Conservation (phyloP, 345 rosid genomes). For the Brassica nigra region DNA sequence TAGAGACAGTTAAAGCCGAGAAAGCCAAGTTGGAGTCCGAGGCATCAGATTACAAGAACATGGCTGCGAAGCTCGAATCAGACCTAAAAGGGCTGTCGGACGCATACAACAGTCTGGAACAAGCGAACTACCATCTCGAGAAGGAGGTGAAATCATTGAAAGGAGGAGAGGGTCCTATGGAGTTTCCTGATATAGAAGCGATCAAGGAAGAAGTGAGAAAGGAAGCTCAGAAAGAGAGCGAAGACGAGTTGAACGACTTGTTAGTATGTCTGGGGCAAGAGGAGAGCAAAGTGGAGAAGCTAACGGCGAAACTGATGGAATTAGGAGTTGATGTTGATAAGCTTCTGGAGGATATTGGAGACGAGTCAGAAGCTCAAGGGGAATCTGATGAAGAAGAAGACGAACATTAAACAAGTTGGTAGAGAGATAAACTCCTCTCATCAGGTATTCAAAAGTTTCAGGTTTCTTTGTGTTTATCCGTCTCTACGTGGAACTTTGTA, state of each 20-base stretch:
- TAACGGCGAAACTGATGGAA: conserved; percentile 68
- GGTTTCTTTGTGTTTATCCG: neutral
- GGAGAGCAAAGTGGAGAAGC: conserved; percentile 90
- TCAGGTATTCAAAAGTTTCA: conserved; percentile 9
- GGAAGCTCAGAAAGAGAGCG: conserved; percentile 95
- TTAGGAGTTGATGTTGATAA: conserved; percentile 85
- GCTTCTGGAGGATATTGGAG: conserved; percentile 89
- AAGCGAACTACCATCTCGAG: conserved; percentile 74
- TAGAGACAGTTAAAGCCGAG: conserved; percentile 74
- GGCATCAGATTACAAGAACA: conserved; percentile 63
- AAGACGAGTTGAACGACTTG: conserved; percentile 88
- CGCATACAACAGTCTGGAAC: conserved; percentile 91
- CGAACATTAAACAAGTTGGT: conserved; percentile 42
- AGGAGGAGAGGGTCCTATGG: conserved; percentile 47
- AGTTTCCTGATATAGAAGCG: conserved; percentile 58
- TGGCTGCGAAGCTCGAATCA: conserved; percentile 77
- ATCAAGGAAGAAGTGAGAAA: conserved; percentile 83
- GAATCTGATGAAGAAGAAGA: conserved; percentile 72
- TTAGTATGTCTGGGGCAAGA: conserved; percentile 98
- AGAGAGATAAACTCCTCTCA: conserved; percentile 2
- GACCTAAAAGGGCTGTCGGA: conserved; percentile 84
- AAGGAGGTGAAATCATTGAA: conserved; percentile 74
- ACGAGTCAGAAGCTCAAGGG: conserved; percentile 72
- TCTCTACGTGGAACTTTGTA: conserved; percentile 26
- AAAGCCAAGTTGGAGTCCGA: conserved; percentile 69